Percentiles rank a stretch among this genome's conserved stretches.
phyloP scores from a whole-genome alignment of 2,329 filamentous ascomycete genomes.

The Beauveria varroae region DNA sequence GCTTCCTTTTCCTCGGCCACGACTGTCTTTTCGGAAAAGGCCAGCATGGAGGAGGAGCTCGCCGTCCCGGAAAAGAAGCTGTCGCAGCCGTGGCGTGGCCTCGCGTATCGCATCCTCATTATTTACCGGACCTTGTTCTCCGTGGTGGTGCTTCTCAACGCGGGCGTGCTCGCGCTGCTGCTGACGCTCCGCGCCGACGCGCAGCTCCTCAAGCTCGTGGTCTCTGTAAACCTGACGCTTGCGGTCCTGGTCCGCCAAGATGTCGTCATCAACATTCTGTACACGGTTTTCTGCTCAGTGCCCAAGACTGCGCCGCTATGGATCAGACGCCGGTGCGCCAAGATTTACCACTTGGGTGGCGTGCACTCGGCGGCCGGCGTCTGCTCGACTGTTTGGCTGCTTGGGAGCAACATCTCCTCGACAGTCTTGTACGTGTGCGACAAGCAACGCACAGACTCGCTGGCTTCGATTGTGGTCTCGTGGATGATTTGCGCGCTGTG shows the following conservation, averaged over 20 bases:
- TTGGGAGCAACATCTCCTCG: conserved; percentile 33
- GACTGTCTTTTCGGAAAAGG: conserved; percentile 18
- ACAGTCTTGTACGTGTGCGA: conserved; percentile 25
- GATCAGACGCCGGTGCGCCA: conserved; percentile 39
- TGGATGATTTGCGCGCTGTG: conserved; percentile 53
- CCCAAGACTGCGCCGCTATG: conserved; percentile 39
- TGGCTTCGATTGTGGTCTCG: conserved; percentile 40
- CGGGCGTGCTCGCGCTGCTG: conserved; percentile 38
- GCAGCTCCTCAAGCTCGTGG: conserved; percentile 33
- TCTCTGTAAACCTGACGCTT: conserved; percentile 40
- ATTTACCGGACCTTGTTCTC: conserved; percentile 51
- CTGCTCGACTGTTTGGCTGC: conserved; percentile 41
- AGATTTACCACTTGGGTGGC: conserved; percentile 46
- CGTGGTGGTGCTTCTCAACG: conserved; percentile 42
- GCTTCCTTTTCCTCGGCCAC: conserved; percentile 20
- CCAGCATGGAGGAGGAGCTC: conserved; percentile 17
- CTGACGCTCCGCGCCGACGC: conserved; percentile 26
- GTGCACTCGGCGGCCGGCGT: conserved; percentile 43
- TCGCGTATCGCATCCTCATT: conserved; percentile 40
- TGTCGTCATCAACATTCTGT: conserved; percentile 43
- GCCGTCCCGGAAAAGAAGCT: conserved; percentile 35
- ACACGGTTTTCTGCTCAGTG: conserved; percentile 37
- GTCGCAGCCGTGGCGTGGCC: conserved; percentile 29
- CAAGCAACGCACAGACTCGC: not conserved
- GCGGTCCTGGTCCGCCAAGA: conserved; percentile 48